A percentile compares a stretch with the other conserved stretches of the same genome.
Conservation (phyloP, 192 early-diverging fungal genomes). For the Dissophora ornata region DNA sequence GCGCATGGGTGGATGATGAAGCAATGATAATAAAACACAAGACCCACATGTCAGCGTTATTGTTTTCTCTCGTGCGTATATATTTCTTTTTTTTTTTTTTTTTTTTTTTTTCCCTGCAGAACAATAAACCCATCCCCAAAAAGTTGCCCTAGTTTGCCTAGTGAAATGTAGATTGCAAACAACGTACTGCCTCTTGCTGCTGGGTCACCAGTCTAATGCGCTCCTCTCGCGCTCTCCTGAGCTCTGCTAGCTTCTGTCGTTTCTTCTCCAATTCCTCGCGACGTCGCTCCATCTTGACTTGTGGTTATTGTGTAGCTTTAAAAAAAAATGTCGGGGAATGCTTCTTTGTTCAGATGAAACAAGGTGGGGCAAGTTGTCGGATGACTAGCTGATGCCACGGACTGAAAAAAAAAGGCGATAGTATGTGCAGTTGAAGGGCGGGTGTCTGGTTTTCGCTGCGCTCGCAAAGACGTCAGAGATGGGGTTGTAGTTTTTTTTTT, state of each 20-base stretch:
- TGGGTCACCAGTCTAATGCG: constrained; percentile 63
- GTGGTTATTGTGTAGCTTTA: background rate
- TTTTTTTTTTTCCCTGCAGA: too few species aligned
- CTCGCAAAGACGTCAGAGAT: too few species aligned
- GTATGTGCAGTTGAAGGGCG: too few species aligned
- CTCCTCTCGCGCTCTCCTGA: constrained; percentile 84
- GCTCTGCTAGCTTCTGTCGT: constrained; percentile 89
- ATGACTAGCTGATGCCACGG: background rate
- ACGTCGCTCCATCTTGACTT: constrained; percentile 69
- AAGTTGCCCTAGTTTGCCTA: too few species aligned
- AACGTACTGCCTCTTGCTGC: constrained; percentile 16
- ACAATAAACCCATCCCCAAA: too few species aligned
- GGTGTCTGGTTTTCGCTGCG: too few species aligned
- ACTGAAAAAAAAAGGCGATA: background rate
- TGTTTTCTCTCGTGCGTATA: background rate
- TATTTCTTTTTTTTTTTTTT: background rate
- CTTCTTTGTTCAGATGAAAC: background rate
- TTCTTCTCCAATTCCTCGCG: constrained; percentile 92
- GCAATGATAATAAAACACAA: background rate
- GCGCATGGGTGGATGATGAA: background rate
- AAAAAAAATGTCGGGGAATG: background rate
- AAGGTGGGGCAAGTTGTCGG: background rate
- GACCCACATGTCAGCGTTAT: constrained; percentile 12
- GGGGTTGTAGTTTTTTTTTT: too few species aligned
- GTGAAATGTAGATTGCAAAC: too few species aligned